These are phyloP conservation scores for Phialocephala subalpina DNA, from an alignment of 2,329 filamentous ascomycete species.

Conservation along the genomic window DNA sequence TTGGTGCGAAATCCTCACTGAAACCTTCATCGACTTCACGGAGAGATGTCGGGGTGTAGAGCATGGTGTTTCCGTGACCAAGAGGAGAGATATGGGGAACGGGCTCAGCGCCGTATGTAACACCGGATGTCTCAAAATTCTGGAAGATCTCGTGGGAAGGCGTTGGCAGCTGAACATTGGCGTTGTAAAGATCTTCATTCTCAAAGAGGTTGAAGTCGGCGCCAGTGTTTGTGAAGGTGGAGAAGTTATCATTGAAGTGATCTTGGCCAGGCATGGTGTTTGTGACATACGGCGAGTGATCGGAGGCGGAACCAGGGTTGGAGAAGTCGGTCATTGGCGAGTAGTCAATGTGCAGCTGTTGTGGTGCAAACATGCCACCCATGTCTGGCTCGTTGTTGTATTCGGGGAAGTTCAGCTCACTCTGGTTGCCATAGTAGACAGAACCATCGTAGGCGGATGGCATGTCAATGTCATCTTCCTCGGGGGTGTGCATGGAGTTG, in stretches of 20 bases:
- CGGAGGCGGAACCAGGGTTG: conserved; percentile 35
- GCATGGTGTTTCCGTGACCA: conserved; percentile 73
- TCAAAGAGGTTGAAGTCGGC: conserved; percentile 65
- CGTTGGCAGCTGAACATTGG: conserved; percentile 63
- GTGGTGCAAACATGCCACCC: conserved; percentile 36
- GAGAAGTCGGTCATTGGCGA: conserved; percentile 41
- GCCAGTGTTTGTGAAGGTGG: conserved; percentile 45
- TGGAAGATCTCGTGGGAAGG: conserved; percentile 52
- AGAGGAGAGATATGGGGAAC: conserved; percentile 70
- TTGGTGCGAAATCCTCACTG: conserved; percentile 37
- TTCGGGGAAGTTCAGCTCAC: conserved; percentile 36
- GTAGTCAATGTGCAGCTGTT: conserved; percentile 37
- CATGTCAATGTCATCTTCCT: conserved; percentile 37
- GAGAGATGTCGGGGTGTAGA: conserved; percentile 71
- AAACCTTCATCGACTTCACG: conserved; percentile 66
- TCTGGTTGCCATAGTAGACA: conserved; percentile 28
- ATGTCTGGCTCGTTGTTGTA: conserved; percentile 36
- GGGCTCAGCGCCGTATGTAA: conserved; percentile 38
- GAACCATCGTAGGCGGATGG: conserved; percentile 25
- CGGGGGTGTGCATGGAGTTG: conserved; percentile 37
- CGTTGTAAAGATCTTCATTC: conserved; percentile 67
- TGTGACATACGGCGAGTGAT: conserved; percentile 47
- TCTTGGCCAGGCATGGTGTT: conserved; percentile 56
- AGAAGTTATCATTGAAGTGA: conserved; percentile 60
- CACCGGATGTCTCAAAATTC: conserved; percentile 42